A percentile compares a stretch with the other conserved stretches of the same genome.
Evolutionary conservation across 208 protist species (phyloP).

Genomic region (Leishmania aethiopica): DNA sequence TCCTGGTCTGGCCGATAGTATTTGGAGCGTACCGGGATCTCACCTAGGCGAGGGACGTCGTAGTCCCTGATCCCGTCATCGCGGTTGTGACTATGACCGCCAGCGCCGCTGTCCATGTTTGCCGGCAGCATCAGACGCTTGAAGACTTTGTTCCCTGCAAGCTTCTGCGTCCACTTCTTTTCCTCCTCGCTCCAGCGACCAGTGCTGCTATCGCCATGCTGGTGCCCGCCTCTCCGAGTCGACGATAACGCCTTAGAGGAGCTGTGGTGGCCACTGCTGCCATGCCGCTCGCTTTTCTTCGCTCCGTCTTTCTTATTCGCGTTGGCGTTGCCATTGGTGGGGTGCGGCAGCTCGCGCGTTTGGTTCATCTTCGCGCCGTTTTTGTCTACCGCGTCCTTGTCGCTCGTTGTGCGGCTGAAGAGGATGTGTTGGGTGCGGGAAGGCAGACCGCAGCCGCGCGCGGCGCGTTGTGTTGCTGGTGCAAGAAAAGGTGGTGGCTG

Average conservation of each 20-base stretch:
- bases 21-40: constrained; percentile 32
- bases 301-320: background rate
- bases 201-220: background rate
- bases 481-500: background rate
- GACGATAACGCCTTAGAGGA: background rate
- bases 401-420: background rate
- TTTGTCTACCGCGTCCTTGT: background rate
- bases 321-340: constrained; percentile 15
- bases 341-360: constrained; percentile 22
- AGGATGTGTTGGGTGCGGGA: background rate
- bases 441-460: too few species aligned
- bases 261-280: background rate
- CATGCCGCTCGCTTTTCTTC: background rate
- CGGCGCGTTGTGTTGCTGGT: background rate
- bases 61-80: background rate
- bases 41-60: constrained; percentile 22
- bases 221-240: background rate
- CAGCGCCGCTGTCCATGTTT: background rate
- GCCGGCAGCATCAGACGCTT: constrained; percentile 29
- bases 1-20: constrained; percentile 29
- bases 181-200: constrained; percentile 4
- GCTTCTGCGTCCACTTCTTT: constrained; percentile 27
- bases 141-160: constrained; percentile 32
- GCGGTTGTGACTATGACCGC: background rate
- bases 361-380: constrained; percentile 17